Conservation (phyloP, 1,284 basidiomycete genomes). For the Cutaneotrichosporon arboriforme region DNA sequence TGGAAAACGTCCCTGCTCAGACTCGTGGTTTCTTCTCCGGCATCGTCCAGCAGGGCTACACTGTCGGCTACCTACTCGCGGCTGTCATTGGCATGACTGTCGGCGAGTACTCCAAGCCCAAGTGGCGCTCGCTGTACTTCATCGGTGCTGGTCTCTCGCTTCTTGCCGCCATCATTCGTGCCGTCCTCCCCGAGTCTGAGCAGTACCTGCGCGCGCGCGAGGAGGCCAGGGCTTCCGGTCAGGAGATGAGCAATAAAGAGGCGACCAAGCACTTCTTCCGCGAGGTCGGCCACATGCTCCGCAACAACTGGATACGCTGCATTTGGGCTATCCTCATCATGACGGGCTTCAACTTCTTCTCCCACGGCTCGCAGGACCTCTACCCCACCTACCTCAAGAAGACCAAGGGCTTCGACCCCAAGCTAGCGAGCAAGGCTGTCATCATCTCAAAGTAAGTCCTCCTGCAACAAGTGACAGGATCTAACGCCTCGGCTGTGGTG, state of each 20-base stretch:
- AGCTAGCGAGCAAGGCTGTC: conserved; percentile 72
- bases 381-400: conserved; percentile 63
- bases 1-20: conserved; percentile 85
- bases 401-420: conserved; percentile 48
- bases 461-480: no score
- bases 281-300: conserved; percentile 69
- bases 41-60: conserved; percentile 76
- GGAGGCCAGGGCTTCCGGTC: conserved; percentile 37
- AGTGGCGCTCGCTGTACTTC: conserved; percentile 53
- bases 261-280: conserved; percentile 69
- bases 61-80: conserved; percentile 51
- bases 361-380: conserved; percentile 68
- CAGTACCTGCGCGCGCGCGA: conserved; percentile 56
- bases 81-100: conserved; percentile 67
- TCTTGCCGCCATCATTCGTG: conserved; percentile 67
- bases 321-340: conserved; percentile 60
- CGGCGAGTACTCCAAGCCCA: conserved; percentile 42
- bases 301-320: conserved; percentile 70
- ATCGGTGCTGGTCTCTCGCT: conserved; percentile 63
- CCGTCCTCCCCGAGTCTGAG: conserved; percentile 71
- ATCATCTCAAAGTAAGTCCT: conserved; percentile 61
- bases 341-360: conserved; percentile 76
- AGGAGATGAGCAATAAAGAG: conserved; percentile 38
- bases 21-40: conserved; percentile 81
- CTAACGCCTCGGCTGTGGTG: conserved; percentile 47